Base-by-base conservation (phyloP, 352 stramenopile genomes). In the Globisporangium cederbergense region DNA sequence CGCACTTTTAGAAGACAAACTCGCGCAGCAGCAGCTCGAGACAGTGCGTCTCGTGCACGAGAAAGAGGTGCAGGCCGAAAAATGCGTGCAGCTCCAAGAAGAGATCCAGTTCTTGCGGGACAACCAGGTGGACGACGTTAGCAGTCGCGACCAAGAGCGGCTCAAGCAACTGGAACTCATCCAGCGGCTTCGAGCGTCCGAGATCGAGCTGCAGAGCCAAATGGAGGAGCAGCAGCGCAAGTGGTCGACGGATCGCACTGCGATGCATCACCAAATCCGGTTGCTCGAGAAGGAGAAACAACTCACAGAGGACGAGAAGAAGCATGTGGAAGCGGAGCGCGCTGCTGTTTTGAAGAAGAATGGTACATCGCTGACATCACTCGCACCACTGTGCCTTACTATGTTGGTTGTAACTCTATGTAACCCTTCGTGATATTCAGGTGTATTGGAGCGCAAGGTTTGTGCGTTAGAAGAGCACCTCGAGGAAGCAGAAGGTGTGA, bases 141-240 rank as follows among this genome's bases (percentile, higher is more conserved):
- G 73, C 16, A 72, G 71, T 5, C 82, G 78, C n/a, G 81, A 90
- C 56, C 73, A 78, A 9, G 83, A 89, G 38, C 73, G 82, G 13
- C 66, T 89, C 0, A 68, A 77, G 18, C 76, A 85, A n/a, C 70
- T 90, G 1, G 80, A 92, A 20, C 68, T 84, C 3, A 74, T 89
- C 34, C 75, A 89, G 43, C 71, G 46, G 1, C 70, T 89, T 3
- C 76, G 74, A 14, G 72, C 70, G 20, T 73, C 77, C 22, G 77
- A 90, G 62, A 18, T 78, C 2, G 76, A 85, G 56, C 62, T 90
- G 0, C 76, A 89, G 51, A 69, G 63, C 3, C 69, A 90, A 25
- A 43, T 89, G 4, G 83, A 92, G 55, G 71, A 75, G 7, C 80
- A 89, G 34, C 77, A 89, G 58, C 78, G 77, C 36, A 88, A 86